Evolutionary conservation across 1,139 yeast genomes (phyloP), one percentile per base, ranked within the genome.

Genomic region (Suhomyces maxii): DNA sequence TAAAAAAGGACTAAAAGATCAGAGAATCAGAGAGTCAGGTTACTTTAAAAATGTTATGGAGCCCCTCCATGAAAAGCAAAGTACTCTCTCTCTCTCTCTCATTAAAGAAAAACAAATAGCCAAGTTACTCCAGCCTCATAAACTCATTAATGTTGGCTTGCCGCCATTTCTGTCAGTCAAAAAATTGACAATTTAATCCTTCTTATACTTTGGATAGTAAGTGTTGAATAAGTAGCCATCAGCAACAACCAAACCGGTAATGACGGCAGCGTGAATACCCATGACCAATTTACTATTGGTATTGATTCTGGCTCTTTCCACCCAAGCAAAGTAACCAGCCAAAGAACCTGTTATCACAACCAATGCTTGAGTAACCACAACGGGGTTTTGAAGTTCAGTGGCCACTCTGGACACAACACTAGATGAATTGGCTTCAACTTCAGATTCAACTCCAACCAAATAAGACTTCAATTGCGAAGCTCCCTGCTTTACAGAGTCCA

Each of bases 301-400:
- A 50, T 82, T 68, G 54, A 76, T 71, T 58, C 77, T 72, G 58
- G 75, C 73, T 64, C 84, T 77, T 58, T 82, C 83, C 51, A 78
- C 69, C 59, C 77, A 79, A 23, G 77, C 82, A 49, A 69, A 67
- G 56, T 79, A 70, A 26, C 79, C 73, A 8, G 80, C 81, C 32
- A 76, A 70, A 34, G 74, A 61, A 8, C 80, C 79, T 41, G 79
- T 72, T n/a, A 76, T 60, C 30, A 80, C 77, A 41, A 81, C 73
- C 37, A 80, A 67, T 2, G 76, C 63, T 63, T 83, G 86, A 34
- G 79, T 64, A 23, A 79, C 66, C 42, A 83, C 85, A 12, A 79
- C 86, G 1, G 89, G 89, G 67, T 83, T 82, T 59, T 81, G 74
- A 53, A 83, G 68, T 60, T 80, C 84, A 11, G 40, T 43, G 34